Evolutionary conservation across 768 basidiomycete species (phyloP), one percentile per base, ranked within the genome.

Genomic region (Dendrothele bispora): DNA sequence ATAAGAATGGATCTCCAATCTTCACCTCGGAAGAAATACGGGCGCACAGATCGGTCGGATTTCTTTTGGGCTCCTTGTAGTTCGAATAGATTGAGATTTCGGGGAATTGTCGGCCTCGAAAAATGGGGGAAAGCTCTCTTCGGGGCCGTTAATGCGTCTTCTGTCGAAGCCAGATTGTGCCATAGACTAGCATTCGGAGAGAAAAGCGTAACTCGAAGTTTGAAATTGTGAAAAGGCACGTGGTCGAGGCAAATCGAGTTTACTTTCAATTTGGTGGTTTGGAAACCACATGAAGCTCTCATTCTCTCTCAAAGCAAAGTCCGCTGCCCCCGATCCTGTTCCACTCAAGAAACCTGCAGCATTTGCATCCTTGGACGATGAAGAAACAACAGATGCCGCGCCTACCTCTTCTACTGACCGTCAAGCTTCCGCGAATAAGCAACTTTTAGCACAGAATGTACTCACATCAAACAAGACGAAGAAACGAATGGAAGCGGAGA

Each of bases 201-300:
- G n/a, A n/a, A n/a, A n/a, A n/a, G n/a, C n/a, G n/a, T n/a, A n/a
- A n/a, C n/a, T n/a, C n/a, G n/a, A n/a, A n/a, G n/a, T n/a, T n/a
- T n/a, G n/a, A n/a, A n/a, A n/a, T n/a, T n/a, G n/a, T n/a, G n/a
- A n/a, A n/a, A n/a, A n/a, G n/a, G n/a, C n/a, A n/a, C n/a, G n/a
- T n/a, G n/a, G n/a, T n/a, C n/a, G n/a, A n/a, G n/a, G n/a, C n/a
- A n/a, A n/a, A n/a, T n/a, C n/a, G n/a, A n/a, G n/a, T n/a, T n/a
- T n/a, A n/a, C n/a, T n/a, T n/a, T n/a, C n/a, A n/a, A n/a, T n/a
- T n/a, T n/a, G n/a, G n/a, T n/a, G n/a, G n/a, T n/a, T n/a, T n/a
- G n/a, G n/a, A n/a, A n/a, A n/a, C n/a, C n/a, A n/a, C 30, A 91
- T 91, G 89, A 95, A 95, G 71, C 77, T 97, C 68, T 94, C 92